Base-by-base conservation (phyloP, 2,329 filamentous ascomycete genomes). In the Exophiala alcalophila region DNA sequence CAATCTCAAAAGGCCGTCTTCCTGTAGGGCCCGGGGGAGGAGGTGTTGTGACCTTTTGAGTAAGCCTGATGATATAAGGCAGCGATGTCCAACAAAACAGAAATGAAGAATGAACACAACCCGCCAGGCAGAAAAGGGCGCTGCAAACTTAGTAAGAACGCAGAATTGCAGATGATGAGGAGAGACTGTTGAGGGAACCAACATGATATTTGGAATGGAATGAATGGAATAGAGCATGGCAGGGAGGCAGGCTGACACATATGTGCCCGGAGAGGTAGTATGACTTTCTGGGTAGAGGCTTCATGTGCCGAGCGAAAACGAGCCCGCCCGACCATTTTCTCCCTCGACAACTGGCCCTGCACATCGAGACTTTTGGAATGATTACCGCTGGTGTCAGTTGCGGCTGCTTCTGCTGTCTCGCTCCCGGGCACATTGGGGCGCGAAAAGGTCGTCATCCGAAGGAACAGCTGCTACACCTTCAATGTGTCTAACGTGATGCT, bases 41-140 rank as follows among this genome's bases (percentile, higher is more conserved):
- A 27, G 18, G 24, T 11, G 33, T 33, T 30, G 36, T 29, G 32
- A 28, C 5, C 26, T 21, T n/a, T 48, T 51, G 44, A 48, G 40
- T 51, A 48, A 51, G 42, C 49, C 32, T 45, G 44, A 45, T 51
- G 44, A 51, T 51, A 51, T 48, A 51, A 51, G 35, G 36, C 41
- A 40, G 31, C 40, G 29, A 32, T 37, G 10, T 42, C 14, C n/a
- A 29, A 34, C 24, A n/a, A 39, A 29, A 38, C 35, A 45, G 9
- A n/a, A 38, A 21, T 26, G 20, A 16, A 23, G 16, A 30, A 23
- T 40, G 25, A 26, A 45, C 25, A 42, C 36, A 27, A 45, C 25
- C 27, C 34, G 40, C 16, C 46, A 41, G 25, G 21, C 25, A 23
- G 25, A 31, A 30, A 43, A 42, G 24, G 38, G 27, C 31, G 43